phyloP scores from a whole-genome alignment of 2,329 filamentous ascomycete species.

The Cordyceps cateniannulata region DNA sequence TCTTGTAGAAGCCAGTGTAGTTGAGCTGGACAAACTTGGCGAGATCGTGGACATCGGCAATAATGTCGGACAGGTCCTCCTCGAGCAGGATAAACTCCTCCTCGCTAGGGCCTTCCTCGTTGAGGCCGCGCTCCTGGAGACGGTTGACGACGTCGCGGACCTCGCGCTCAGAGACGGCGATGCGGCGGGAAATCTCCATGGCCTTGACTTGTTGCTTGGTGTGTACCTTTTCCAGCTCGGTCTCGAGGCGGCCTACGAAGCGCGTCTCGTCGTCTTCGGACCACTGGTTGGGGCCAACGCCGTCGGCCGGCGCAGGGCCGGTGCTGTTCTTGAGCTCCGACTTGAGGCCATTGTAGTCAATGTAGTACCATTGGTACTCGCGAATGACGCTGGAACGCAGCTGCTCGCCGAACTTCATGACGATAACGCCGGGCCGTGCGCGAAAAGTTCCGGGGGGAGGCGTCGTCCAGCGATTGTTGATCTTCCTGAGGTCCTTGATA shows the following conservation, averaged over 20 bases:
- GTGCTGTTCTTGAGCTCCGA: conserved; percentile 71
- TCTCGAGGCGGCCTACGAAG: conserved; percentile 82
- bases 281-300: conserved; percentile 58
- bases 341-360: conserved; percentile 94
- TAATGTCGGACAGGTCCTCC: conserved; percentile 93
- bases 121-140: conserved; percentile 56
- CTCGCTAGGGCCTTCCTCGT: conserved; percentile 61
- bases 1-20: conserved; percentile 99
- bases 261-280: conserved; percentile 83
- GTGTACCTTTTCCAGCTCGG: conserved; percentile 94
- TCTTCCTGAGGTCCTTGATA: conserved; percentile 42
- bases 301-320: conserved; percentile 38
- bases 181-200: conserved; percentile 88
- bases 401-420: conserved; percentile 92
- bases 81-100: conserved; percentile 93
- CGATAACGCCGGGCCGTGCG: conserved; percentile 45
- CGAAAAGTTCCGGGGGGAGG: conserved; percentile 26
- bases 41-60: conserved; percentile 95
- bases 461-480: conserved; percentile 35
- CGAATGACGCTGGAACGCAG: conserved; percentile 91
- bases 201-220: conserved; percentile 97
- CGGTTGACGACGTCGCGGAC: conserved; percentile 80
- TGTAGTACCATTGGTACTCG: conserved; percentile 98
- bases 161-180: conserved; percentile 80
- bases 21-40: conserved; percentile 98